phyloP scores from a whole-genome alignment of 345 rosid species.

The Bretschneidera sinensis region DNA sequence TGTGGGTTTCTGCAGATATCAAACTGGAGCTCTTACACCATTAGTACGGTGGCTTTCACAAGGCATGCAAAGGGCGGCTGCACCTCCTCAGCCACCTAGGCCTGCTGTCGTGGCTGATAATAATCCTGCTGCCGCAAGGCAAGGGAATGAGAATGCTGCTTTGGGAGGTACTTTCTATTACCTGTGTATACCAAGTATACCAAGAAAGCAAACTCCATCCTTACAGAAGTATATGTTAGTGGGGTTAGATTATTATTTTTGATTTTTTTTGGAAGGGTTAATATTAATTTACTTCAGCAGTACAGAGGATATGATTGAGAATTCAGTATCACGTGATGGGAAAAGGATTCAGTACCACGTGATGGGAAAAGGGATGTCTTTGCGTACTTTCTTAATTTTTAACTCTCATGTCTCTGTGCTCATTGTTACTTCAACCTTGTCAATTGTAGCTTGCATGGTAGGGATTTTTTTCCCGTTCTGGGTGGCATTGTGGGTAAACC shows the following conservation, averaged over 20 bases:
- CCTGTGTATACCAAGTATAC: background rate
- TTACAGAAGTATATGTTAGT: too few species aligned
- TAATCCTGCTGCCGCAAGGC: conserved; percentile 61
- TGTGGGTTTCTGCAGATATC: conserved; percentile 58
- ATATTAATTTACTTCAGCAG: too few species aligned
- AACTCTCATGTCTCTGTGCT: too few species aligned
- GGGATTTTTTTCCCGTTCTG: background rate
- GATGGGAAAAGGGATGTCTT: too few species aligned
- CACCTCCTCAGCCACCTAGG: conserved; percentile 73
- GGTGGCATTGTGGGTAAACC: background rate
- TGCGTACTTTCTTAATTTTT: too few species aligned
- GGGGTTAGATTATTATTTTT: too few species aligned
- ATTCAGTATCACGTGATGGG: too few species aligned
- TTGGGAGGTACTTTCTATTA: conserved; percentile 45
- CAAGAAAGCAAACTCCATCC: background rate
- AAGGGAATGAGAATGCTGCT: conserved; percentile 47
- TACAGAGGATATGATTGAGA: too few species aligned
- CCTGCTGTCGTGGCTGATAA: conserved; percentile 72
- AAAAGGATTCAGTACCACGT: too few species aligned
- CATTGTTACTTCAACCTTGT: too few species aligned
- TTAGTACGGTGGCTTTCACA: conserved; percentile 87
- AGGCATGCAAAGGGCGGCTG: conserved; percentile 97
- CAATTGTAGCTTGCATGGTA: background rate
- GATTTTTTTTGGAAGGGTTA: too few species aligned
- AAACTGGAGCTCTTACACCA: conserved; percentile 96